phyloP scores from a whole-genome alignment of 495 filamentous ascomycete species.

The Penicillium cosmopolitanum region DNA sequence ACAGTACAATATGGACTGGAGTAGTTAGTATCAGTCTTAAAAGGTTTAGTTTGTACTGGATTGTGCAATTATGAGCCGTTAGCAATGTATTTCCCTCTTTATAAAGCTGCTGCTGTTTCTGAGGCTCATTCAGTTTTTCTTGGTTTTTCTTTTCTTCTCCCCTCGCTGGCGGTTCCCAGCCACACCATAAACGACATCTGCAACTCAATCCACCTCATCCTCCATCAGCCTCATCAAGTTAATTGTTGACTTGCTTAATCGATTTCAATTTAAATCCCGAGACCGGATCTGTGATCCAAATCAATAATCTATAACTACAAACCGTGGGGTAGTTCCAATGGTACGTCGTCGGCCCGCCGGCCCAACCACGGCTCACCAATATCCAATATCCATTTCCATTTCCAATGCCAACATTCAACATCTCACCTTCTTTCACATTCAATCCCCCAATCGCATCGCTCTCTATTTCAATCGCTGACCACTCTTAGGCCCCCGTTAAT shows the following conservation, averaged over 20 bases:
- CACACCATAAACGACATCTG: neutral
- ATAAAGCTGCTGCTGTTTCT: neutral
- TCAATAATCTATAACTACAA: neutral
- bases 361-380: conserved; percentile 3
- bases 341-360: neutral
- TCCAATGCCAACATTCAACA: neutral
- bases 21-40: neutral
- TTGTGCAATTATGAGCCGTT: neutral
- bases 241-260: too few relatives aligned
- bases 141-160: neutral
- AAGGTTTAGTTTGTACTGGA: neutral
- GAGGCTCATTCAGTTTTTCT: neutral
- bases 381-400: neutral
- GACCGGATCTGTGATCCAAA: neutral
- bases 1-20: neutral
- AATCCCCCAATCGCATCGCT: too few relatives aligned
- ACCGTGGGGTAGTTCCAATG: neutral
- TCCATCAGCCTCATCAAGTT: too few relatives aligned
- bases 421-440: neutral
- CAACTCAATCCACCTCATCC: neutral
- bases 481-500: conserved; percentile 21
- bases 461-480: neutral
- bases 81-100: neutral
- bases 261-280: too few relatives aligned
- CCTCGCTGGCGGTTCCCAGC: neutral